Evolutionary conservation across 352 stramenopile genomes (phyloP).

Genomic region (Globisporangium paddicum): DNA sequence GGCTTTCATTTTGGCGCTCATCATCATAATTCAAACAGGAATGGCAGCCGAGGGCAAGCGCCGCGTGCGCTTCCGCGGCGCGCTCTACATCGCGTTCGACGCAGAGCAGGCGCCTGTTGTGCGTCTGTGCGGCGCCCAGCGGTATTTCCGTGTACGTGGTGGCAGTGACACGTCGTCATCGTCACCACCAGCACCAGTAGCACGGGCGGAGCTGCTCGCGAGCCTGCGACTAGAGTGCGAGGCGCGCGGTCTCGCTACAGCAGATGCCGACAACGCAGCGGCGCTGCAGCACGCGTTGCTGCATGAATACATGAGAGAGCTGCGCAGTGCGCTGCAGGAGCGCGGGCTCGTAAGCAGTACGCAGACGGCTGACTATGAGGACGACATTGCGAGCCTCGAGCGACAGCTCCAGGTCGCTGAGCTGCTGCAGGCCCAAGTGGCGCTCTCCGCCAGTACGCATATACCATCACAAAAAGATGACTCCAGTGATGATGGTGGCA

Average conservation of each 20-base stretch:
- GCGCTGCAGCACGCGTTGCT: slow-evolving; percentile 13
- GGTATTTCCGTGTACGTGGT: background rate
- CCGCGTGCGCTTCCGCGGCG: slow-evolving; percentile 40
- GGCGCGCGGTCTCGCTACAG: slow-evolving; percentile 25
- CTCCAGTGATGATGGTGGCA: background rate
- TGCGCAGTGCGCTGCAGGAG: slow-evolving; percentile 21
- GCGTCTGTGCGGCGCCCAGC: slow-evolving; percentile 18
- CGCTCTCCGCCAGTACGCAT: slow-evolving; percentile 6
- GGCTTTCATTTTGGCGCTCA: no score
- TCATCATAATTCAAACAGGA: no score
- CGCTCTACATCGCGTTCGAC: slow-evolving; percentile 60
- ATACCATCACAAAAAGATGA: background rate
- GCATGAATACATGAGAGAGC: slow-evolving; percentile 29
- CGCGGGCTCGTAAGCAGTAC: slow-evolving; percentile 32
- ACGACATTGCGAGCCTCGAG: slow-evolving; percentile 22
- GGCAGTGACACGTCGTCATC: background rate
- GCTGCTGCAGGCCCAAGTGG: slow-evolving; percentile 29
- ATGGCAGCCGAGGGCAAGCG: slow-evolving; percentile 8
- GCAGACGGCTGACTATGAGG: slow-evolving; percentile 13
- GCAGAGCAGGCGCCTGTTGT: slow-evolving; percentile 39
- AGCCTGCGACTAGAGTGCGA: slow-evolving; percentile 36
- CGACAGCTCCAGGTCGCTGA: slow-evolving; percentile 41
- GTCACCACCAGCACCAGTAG: background rate
- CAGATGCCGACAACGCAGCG: slow-evolving; percentile 2
- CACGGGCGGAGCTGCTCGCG: background rate